Base-by-base conservation (phyloP, 2,329 filamentous ascomycete species). In the Fusarium agapanthi region DNA sequence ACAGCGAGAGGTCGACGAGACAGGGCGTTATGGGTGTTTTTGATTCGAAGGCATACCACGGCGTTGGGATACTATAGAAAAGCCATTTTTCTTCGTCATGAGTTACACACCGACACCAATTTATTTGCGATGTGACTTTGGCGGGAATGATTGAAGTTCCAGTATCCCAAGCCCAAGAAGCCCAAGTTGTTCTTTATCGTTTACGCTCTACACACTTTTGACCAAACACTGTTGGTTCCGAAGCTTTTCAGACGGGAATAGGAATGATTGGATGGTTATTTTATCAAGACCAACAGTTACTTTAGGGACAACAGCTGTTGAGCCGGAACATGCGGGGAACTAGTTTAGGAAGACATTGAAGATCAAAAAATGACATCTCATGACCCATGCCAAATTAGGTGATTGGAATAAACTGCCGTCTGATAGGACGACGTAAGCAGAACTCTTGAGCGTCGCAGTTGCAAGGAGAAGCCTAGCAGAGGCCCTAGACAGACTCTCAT, bases 1-100 rank as follows among this genome's bases (percentile, higher is more conserved):
- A 67, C 56, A 53, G 58, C 47, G 57, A 62, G 50, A 67, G 59
- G 61, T 67, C 64, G 61, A 71, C 59, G 45, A 73, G 70, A 56
- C 56, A 69, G 70, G 71, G 71, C 71, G 71, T 73, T 73, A 61
- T 71, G 70, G 71, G 71, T 73, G 71, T 73, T 73, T 71, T 69
- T 73, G 70, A 61, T 73, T 73, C 67, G 70, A 73, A 73, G 71
- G 71, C 71, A 73, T 73, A 73, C 71, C 71, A 73, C 70, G 71
- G 71, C 71, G 59, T 73, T 73, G 71, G 71, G 67, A 73, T 71
- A 73, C 67, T 71, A 67, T 62, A 73, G 67, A 73, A 61, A 67
- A 58, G 56, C 45, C 65, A 69, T 69, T 65, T 61, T 72, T 72
- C 69, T 72, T 72, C 65, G 68, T 69, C 69, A 69, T 41, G 47